phyloP scores from a whole-genome alignment of 495 filamentous ascomycete species.

The Penicillium tannophilum region DNA sequence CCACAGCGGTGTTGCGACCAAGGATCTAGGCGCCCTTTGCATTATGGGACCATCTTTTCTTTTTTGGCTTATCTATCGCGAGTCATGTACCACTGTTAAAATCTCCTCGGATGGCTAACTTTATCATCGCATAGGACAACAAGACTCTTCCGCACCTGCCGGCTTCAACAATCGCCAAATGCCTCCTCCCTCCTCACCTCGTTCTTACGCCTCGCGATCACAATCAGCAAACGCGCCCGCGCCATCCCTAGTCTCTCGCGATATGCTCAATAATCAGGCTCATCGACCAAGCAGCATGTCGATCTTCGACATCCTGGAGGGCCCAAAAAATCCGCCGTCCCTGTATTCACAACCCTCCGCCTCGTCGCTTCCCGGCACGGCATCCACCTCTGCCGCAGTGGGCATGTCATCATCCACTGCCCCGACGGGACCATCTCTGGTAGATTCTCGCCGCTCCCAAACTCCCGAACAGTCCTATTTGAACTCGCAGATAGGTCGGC shows the following conservation, averaged over 20 bases:
- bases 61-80: conserved; percentile 1
- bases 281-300: conserved; percentile 84
- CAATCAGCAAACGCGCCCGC: conserved; percentile 44
- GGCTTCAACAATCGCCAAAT: conserved; percentile 56
- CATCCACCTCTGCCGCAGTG: conserved; percentile 36
- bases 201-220: conserved; percentile 49
- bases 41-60: conserved; percentile 1
- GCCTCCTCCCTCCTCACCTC: conserved; percentile 62
- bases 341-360: conserved; percentile 55
- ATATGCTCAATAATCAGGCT: conserved; percentile 48
- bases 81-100: neutral
- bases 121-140: conserved; percentile 23
- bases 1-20: conserved; percentile 6
- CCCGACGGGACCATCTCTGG: conserved; percentile 45
- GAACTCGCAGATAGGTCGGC: conserved; percentile 35
- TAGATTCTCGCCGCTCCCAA: conserved; percentile 69
- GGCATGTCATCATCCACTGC: conserved; percentile 51
- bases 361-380: conserved; percentile 45
- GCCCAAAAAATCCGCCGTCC: conserved; percentile 55
- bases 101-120: neutral
- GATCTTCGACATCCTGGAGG: conserved; percentile 84
- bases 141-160: conserved; percentile 47
- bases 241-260: conserved; percentile 53
- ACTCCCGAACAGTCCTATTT: conserved; percentile 66
- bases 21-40: conserved; percentile 10